These are phyloP conservation scores for Amanita jacksonii DNA, from an alignment of 768 basidiomycete genomes.

Conservation along the genomic window DNA sequence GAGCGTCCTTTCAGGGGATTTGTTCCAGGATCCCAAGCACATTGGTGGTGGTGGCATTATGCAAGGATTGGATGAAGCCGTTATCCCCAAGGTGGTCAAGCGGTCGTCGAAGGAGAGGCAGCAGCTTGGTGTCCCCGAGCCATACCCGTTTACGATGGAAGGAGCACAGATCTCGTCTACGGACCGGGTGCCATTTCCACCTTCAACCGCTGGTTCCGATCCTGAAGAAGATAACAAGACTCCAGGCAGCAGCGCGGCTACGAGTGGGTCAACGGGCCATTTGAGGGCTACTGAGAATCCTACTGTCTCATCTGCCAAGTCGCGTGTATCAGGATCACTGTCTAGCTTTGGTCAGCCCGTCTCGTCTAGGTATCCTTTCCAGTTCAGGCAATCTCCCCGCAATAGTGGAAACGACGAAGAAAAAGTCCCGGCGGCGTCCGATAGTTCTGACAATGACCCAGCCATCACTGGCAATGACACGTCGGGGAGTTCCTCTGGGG, in stretches of 20 bases:
- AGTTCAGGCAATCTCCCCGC: slow-evolving; percentile 38
- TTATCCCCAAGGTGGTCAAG: slow-evolving; percentile 27
- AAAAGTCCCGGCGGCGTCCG: not conserved
- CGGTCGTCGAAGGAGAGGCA: slow-evolving; percentile 39
- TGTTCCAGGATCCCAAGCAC: slow-evolving; percentile 53
- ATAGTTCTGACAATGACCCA: not conserved
- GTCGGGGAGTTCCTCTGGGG: too few relatives aligned
- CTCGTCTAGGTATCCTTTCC: slow-evolving; percentile 50
- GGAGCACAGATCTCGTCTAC: slow-evolving; percentile 53
- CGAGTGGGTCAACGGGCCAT: slow-evolving; percentile 12
- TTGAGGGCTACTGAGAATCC: slow-evolving; percentile 16
- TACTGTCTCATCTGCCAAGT: slow-evolving; percentile 9
- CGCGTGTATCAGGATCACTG: slow-evolving; percentile 67
- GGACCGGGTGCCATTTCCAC: slow-evolving; percentile 70
- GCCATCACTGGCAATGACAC: slow-evolving; percentile 19
- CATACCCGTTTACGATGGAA: slow-evolving; percentile 64
- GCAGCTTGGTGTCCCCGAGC: slow-evolving; percentile 36
- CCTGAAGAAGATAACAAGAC: slow-evolving; percentile 31
- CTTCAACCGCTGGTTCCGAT: slow-evolving; percentile 26
- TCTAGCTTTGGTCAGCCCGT: slow-evolving; percentile 78
- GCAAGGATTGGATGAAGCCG: not conserved
- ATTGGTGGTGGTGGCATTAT: too few relatives aligned
- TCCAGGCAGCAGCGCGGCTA: slow-evolving; percentile 14
- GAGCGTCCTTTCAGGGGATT: slow-evolving; percentile 49
- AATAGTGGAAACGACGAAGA: not conserved